phyloP scores from a whole-genome alignment of 2,329 filamentous ascomycete genomes.

The Mariannaea sp. region DNA sequence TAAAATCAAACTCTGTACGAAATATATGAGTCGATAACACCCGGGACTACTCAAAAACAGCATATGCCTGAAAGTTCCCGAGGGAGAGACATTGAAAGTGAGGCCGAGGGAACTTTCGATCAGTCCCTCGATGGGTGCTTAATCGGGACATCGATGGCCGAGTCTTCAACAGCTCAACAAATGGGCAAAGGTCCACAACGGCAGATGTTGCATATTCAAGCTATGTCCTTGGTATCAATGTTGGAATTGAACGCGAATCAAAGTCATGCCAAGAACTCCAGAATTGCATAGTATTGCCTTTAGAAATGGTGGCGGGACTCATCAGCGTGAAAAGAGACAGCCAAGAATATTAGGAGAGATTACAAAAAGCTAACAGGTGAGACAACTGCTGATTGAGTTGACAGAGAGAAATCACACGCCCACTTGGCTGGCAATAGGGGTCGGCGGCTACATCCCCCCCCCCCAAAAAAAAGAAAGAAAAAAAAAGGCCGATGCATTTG shows the following conservation, averaged over 20 bases:
- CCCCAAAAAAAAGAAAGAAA: too few relatives aligned
- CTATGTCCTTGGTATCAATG: not conserved
- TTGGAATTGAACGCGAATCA: not conserved
- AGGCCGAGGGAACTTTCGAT: conserved; percentile 2
- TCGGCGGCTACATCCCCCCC: too few relatives aligned
- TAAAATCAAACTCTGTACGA: not conserved
- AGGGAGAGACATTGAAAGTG: not conserved
- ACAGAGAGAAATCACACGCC: conserved; percentile 14
- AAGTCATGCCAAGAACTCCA: too few relatives aligned
- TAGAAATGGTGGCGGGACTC: not conserved
- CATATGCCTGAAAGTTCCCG: not conserved
- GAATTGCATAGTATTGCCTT: too few relatives aligned
- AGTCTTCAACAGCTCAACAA: not conserved
- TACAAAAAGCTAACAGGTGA: conserved; percentile 14
- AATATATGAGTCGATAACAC: conserved; percentile 17
- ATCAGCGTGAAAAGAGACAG: conserved; percentile 2
- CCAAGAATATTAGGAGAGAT: not conserved
- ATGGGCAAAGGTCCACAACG: conserved; percentile 6
- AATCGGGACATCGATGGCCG: not conserved
- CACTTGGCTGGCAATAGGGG: conserved; percentile 12
- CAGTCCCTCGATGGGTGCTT: not conserved
- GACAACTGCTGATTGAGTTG: conserved; percentile 28
- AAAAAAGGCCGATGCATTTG: too few relatives aligned
- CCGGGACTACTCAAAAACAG: not conserved
- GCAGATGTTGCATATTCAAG: not conserved